Conservation (phyloP, 1,284 basidiomycete species). For the Sporisorium reilianum region DNA sequence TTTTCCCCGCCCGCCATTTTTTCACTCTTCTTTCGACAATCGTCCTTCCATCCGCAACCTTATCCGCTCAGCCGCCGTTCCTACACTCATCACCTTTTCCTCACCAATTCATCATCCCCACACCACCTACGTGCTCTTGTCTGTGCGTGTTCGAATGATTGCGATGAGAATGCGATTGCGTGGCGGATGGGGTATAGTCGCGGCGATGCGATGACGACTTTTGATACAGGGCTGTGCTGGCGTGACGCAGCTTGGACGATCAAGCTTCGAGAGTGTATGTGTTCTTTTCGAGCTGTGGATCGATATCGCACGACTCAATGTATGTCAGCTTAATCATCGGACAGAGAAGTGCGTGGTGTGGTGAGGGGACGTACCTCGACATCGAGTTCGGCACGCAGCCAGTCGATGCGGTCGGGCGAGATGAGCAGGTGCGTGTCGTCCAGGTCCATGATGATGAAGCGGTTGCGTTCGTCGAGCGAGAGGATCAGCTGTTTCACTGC, state of each 20-base stretch:
- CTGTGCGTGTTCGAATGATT: not conserved
- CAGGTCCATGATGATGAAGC: constrained; percentile 86
- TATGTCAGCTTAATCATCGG: too few relatives aligned
- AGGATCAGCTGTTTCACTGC: constrained; percentile 90
- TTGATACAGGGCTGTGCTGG: not conserved
- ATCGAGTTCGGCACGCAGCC: constrained; percentile 79
- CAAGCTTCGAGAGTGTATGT: constrained; percentile 60
- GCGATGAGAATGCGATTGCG: not conserved
- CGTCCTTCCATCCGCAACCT: not conserved
- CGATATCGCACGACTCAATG: too few relatives aligned
- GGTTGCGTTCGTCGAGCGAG: constrained; percentile 77
- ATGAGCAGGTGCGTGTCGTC: constrained; percentile 87
- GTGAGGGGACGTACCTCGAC: constrained; percentile 80
- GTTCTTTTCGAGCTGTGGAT: constrained; percentile 62
- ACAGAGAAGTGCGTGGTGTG: too few relatives aligned
- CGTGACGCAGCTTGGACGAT: not conserved
- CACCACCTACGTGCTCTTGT: not conserved
- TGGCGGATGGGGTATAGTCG: not conserved
- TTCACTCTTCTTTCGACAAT: too few relatives aligned
- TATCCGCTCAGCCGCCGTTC: not conserved
- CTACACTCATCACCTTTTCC: not conserved
- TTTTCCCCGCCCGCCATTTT: too few relatives aligned
- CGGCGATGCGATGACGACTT: not conserved
- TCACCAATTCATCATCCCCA: not conserved
- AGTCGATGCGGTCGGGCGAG: constrained; percentile 81